phyloP scores from a whole-genome alignment of 805 yeast species.

The Millerago galiae region DNA sequence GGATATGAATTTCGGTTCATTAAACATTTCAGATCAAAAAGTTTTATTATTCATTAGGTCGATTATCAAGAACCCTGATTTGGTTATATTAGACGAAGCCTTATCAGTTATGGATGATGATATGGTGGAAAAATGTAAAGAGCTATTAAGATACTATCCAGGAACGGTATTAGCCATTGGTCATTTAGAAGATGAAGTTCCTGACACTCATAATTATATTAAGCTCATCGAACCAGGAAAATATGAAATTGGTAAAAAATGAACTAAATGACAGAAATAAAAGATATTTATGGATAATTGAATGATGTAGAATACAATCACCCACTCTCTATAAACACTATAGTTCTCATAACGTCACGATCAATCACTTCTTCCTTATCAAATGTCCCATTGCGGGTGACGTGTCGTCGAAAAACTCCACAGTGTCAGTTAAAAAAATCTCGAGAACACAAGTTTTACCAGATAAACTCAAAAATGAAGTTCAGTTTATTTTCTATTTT shows the following conservation, averaged over 20 bases:
- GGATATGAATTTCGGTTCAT: constrained; percentile 41
- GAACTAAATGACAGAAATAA: neutral
- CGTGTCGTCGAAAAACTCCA: neutral
- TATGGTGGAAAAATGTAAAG: constrained; percentile 49
- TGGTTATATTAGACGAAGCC: constrained; percentile 86
- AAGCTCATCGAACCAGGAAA: constrained; percentile 30
- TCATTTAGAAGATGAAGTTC: constrained; percentile 73
- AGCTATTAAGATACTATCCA: constrained; percentile 43
- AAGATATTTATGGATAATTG: neutral
- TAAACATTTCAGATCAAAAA: constrained; percentile 72
- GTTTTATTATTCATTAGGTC: constrained; percentile 71
- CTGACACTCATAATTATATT: constrained; percentile 50
- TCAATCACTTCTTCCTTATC: too few relatives aligned
- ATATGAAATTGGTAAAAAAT: constrained; percentile 24
- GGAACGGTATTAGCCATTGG: constrained; percentile 79
- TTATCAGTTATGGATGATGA: constrained; percentile 81
- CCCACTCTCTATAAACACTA: neutral
- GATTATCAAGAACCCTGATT: constrained; percentile 66
- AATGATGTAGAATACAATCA: too few relatives aligned
- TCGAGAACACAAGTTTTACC: neutral
- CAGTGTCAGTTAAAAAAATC: neutral
- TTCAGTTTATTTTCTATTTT: constrained; percentile 12
- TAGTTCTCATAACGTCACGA: too few relatives aligned
- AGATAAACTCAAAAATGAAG: constrained; percentile 10
- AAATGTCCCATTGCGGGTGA: too few relatives aligned